Evolutionary conservation across 139 green algal species (phyloP).

Genomic region (Raphidocelis subcapitata): DNA sequence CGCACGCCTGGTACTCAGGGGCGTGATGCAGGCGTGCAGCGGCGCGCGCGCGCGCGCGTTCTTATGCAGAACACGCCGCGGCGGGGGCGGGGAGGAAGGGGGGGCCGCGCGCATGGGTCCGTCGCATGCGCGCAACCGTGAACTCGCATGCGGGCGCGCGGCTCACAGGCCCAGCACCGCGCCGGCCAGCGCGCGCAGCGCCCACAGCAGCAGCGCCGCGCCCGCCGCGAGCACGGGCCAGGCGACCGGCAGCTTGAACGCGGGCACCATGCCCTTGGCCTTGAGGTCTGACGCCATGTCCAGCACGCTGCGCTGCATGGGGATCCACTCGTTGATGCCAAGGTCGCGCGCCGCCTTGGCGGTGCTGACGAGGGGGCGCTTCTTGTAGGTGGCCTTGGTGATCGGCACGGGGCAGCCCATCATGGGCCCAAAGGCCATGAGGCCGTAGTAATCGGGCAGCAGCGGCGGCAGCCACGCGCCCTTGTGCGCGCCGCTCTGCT

Average conservation of each 20-base stretch:
- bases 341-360: conserved; percentile 26
- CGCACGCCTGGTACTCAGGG: no score
- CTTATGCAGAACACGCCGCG: no score
- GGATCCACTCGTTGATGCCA: conserved; percentile 20
- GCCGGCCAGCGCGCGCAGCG: neutral
- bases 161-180: no score
- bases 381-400: conserved; percentile 17
- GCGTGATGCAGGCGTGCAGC: no score
- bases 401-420: conserved; percentile 18
- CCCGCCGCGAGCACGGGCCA: neutral
- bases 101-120: no score
- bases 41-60: no score
- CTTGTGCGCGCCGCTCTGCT: conserved; percentile 3
- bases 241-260: conserved; percentile 8
- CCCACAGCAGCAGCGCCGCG: neutral
- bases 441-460: conserved; percentile 1
- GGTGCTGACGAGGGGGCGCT: conserved; percentile 3
- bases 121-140: no score
- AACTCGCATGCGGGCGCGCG: no score
- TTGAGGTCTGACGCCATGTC: conserved; percentile 29
- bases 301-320: conserved; percentile 17
- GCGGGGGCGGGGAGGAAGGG: no score
- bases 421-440: conserved; percentile 25
- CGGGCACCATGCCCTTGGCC: conserved; percentile 19
- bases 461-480: conserved; percentile 15